Conservation (phyloP, 306 rosid species). For the Malus sylvestris region DNA sequence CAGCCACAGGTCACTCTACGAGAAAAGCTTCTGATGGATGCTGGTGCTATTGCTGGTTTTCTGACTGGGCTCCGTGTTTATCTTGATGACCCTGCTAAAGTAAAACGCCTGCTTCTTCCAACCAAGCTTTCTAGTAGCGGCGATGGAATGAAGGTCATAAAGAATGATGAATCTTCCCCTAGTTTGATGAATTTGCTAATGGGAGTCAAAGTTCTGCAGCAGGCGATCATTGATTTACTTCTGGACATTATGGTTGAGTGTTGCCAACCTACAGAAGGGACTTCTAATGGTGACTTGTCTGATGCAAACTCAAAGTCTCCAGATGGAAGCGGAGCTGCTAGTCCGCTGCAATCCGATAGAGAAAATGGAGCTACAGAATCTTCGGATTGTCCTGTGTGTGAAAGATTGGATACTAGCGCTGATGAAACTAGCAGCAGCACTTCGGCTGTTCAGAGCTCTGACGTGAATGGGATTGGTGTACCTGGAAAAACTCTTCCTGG, state of each 20-base stretch:
- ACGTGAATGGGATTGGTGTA: conserved; percentile 35
- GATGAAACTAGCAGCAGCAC: conserved; percentile 58
- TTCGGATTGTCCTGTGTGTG: conserved; percentile 45
- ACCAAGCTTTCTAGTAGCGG: conserved; percentile 74
- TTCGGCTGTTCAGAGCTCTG: conserved; percentile 90
- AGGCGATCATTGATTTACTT: conserved; percentile 92
- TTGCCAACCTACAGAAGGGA: conserved; percentile 91
- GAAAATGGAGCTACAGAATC: conserved; percentile 62
- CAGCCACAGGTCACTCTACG: conserved; percentile 93
- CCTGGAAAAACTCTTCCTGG: conserved; percentile 61
- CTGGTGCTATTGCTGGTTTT: conserved; percentile 98
- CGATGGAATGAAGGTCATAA: conserved; percentile 73
- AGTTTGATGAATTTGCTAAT: conserved; percentile 96
- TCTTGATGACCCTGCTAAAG: conserved; percentile 99
- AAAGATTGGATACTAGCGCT: conserved; percentile 60
- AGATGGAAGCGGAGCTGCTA: conserved; percentile 45
- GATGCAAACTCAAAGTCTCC: conserved; percentile 58
- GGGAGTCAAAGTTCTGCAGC: conserved; percentile 99
- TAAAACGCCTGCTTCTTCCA: conserved; percentile 94
- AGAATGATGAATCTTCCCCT: conserved; percentile 81
- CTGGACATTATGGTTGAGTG: conserved; percentile 99
- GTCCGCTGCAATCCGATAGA: conserved; percentile 48
- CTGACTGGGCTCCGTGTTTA: conserved; percentile 96
- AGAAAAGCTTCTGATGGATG: conserved; percentile 94
- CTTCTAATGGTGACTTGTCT: conserved; percentile 48